Base-by-base conservation (phyloP, 140 eudicot genomes). In the Bidens hawaiensis region DNA sequence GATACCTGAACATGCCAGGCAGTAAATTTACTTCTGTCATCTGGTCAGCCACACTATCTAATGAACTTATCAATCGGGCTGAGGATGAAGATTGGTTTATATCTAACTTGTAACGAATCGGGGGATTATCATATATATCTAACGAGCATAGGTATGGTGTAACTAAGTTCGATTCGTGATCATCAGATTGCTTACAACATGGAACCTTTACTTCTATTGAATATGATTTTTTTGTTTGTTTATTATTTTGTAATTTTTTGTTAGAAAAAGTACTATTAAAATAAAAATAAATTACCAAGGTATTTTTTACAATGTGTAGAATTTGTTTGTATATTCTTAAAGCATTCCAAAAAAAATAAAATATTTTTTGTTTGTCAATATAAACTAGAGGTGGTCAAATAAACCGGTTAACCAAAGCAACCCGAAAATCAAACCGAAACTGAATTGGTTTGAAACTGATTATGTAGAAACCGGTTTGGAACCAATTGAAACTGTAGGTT, bases 1-100 rank as follows among this genome's bases (percentile, higher is more conserved):
- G 76, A 69, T 88, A 62, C 99, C 96, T 25, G 78, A 77, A 38
- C 94, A 79, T 6, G 76, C 64, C 14, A 82, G 75, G 40, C 65
- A 75, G 65, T 84, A 67, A 81, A 62, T 42, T 54, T 82, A 79
- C 53, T 65, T 75, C 70, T 62, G 62, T 66, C 70, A 26, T 71
- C 42, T 61, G 54, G 42, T 52, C 43, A 70, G 50, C 68, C 22
- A 74, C 36, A 59, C 33, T 50, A 19, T 69, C 67, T 62, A 55
- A 69, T 46, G 28, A 45, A n/a, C n/a, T n/a, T n/a, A 57, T 13
- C 26, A 31, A 4, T 25, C 23, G 15, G 45, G 70, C 41, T 51
- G 47, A 12, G 14, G 17, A 43, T 28, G 75, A 68, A 55, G 79
- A 57, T 67, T 36, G 46, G 56, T 18, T 27, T 64, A 62, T 76